A percentile compares a stretch with the other conserved stretches of the same genome.
phyloP scores from a whole-genome alignment of 345 rosid genomes.

The Sapria himalayana region DNA sequence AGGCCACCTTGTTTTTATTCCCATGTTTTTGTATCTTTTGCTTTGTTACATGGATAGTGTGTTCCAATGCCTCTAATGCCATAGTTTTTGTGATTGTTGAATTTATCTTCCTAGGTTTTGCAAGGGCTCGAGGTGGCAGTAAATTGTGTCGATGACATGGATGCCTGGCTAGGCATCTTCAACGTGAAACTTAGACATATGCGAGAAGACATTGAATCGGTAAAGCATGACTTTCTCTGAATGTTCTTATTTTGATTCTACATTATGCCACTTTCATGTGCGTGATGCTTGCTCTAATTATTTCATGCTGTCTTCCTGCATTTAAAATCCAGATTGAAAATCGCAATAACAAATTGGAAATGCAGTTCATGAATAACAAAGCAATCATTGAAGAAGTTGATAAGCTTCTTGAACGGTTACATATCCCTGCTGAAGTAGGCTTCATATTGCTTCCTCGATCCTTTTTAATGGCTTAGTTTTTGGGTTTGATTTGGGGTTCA shows the following conservation, averaged over 20 bases:
- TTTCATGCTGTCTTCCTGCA: slow-evolving; percentile 4
- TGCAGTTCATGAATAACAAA: slow-evolving; percentile 86
- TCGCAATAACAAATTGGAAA: slow-evolving; percentile 91
- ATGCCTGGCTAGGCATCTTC: slow-evolving; percentile 93
- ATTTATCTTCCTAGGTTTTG: slow-evolving; percentile 40
- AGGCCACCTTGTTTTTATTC: too few species aligned
- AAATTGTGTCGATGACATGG: slow-evolving; percentile 90
- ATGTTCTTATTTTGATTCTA: neutral
- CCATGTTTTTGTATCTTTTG: too few species aligned
- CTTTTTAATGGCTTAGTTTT: neutral
- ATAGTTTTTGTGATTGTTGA: slow-evolving; percentile 1
- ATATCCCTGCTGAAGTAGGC: slow-evolving; percentile 73
- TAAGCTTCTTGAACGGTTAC: slow-evolving; percentile 60
- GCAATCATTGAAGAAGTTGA: slow-evolving; percentile 88
- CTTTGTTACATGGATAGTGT: too few species aligned
- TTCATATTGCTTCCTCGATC: neutral
- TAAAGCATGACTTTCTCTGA: slow-evolving; percentile 12
- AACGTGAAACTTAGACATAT: slow-evolving; percentile 94
- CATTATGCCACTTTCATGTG: slow-evolving; percentile 5
- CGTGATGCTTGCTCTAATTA: slow-evolving; percentile 5
- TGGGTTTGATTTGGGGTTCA: neutral
- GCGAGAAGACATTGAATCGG: slow-evolving; percentile 98
- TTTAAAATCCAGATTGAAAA: slow-evolving; percentile 62
- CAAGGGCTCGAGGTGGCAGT: slow-evolving; percentile 92
- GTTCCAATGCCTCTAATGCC: too few species aligned